These are phyloP conservation scores for Xylariomycetidae sp. DNA, from an alignment of 2,329 filamentous ascomycete species.

Conservation along the genomic window DNA sequence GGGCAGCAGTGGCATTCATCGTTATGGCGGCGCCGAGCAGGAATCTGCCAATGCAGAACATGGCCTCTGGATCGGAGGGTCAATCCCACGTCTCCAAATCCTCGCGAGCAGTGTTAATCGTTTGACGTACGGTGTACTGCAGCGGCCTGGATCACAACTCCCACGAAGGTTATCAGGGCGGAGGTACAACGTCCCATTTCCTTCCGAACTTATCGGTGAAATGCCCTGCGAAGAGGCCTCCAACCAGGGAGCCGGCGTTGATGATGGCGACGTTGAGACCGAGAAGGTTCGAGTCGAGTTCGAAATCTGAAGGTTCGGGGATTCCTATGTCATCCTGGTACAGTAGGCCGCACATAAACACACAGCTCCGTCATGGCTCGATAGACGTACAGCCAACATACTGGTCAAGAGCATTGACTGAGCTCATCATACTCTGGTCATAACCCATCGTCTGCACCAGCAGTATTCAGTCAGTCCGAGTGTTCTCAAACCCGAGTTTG, in stretches of 20 bases:
- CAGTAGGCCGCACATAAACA: too few relatives aligned
- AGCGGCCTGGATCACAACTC: background rate
- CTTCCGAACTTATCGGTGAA: background rate
- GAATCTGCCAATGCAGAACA: background rate
- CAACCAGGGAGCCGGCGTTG: background rate
- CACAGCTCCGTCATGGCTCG: too few relatives aligned
- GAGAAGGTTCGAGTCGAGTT: background rate
- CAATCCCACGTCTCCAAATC: too few relatives aligned
- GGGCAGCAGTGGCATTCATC: background rate
- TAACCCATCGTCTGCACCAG: background rate
- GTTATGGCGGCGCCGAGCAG: background rate
- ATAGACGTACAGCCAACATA: background rate
- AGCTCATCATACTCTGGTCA: background rate
- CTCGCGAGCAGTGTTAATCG: too few relatives aligned
- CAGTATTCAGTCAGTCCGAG: too few relatives aligned
- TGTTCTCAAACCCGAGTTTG: too few relatives aligned
- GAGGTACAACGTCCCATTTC: background rate
- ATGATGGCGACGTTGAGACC: background rate
- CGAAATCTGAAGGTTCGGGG: background rate
- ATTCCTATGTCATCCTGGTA: too few relatives aligned
- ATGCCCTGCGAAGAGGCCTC: background rate
- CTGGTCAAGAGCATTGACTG: background rate
- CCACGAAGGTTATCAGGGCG: background rate
- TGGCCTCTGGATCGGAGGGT: too few relatives aligned
- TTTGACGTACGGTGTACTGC: too few relatives aligned